Evolutionary conservation across 2,329 filamentous ascomycete genomes (phyloP).

Genomic region (Trichoderma atroviride): DNA sequence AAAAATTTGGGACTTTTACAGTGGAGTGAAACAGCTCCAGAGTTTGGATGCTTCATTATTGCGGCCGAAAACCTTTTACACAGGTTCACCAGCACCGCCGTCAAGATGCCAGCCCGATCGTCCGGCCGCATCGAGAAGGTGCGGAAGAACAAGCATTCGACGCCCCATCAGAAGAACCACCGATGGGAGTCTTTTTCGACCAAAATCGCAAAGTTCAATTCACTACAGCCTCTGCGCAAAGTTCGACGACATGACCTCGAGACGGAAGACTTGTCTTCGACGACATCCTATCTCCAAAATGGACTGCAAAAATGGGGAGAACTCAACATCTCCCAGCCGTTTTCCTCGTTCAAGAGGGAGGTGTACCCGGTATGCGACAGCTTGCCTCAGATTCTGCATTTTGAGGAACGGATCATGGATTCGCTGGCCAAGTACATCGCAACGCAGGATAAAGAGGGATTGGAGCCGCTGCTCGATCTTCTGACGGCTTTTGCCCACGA

Average conservation of each 20-base stretch:
- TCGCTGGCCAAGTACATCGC: constrained; percentile 75
- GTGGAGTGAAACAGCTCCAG: constrained; percentile 36
- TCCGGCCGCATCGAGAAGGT: constrained; percentile 71
- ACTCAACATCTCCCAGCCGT: constrained; percentile 83
- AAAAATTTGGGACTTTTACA: constrained; percentile 39
- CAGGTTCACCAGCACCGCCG: constrained; percentile 35
- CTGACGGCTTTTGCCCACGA: constrained; percentile 94
- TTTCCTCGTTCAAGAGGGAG: constrained; percentile 74
- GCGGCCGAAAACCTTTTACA: constrained; percentile 32
- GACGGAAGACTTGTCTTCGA: constrained; percentile 71
- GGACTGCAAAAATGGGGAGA: constrained; percentile 88
- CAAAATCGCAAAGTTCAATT: constrained; percentile 86
- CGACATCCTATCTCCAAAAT: constrained; percentile 84
- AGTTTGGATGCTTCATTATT: constrained; percentile 30
- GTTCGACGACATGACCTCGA: constrained; percentile 84
- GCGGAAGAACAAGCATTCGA: constrained; percentile 70
- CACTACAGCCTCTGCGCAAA: constrained; percentile 86
- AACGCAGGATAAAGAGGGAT: constrained; percentile 73
- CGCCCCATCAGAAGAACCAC: constrained; percentile 78
- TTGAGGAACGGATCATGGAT: constrained; percentile 82
- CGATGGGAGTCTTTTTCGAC: constrained; percentile 89
- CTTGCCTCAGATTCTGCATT: constrained; percentile 87
- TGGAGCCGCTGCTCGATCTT: constrained; percentile 87
- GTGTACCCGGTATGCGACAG: constrained; percentile 81
- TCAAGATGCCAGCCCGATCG: constrained; percentile 62